Evolutionary conservation across 2,329 filamentous ascomycete species (phyloP).

Genomic region (Cladosporium sp.): DNA sequence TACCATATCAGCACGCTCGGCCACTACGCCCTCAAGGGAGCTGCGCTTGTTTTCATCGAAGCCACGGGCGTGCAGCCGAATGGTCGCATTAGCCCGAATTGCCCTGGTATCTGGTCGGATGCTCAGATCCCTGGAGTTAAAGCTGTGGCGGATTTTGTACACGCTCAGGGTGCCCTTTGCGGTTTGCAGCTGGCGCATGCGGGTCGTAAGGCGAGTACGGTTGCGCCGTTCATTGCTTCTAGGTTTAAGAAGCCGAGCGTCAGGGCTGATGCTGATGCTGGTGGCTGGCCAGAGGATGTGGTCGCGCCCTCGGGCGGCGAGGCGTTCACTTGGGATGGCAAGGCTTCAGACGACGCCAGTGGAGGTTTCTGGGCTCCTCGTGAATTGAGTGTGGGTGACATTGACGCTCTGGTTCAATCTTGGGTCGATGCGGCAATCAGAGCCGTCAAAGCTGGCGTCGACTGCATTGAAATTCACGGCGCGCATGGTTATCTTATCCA

Average conservation of each 20-base stretch:
- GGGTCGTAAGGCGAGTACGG: slow-evolving; percentile 57
- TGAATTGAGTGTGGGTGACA: slow-evolving; percentile 53
- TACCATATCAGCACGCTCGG: slow-evolving; percentile 82
- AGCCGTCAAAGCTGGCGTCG: slow-evolving; percentile 58
- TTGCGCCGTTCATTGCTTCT: slow-evolving; percentile 55
- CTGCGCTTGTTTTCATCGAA: slow-evolving; percentile 70
- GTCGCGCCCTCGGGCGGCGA: slow-evolving; percentile 49
- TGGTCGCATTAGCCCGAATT: slow-evolving; percentile 76
- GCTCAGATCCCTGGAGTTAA: slow-evolving; percentile 69
- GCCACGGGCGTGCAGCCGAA: slow-evolving; percentile 72
- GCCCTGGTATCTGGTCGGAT: slow-evolving; percentile 77
- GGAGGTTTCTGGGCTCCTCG: slow-evolving; percentile 35
- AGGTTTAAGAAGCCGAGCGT: slow-evolving; percentile 39
- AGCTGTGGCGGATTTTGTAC: slow-evolving; percentile 69
- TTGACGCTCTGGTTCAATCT: slow-evolving; percentile 57
- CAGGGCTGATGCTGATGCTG: slow-evolving; percentile 45
- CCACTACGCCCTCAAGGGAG: slow-evolving; percentile 69
- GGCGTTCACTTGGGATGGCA: slow-evolving; percentile 37
- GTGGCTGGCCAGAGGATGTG: slow-evolving; percentile 51
- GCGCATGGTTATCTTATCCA: slow-evolving; percentile 76
- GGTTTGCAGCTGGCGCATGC: slow-evolving; percentile 79
- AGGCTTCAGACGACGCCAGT: slow-evolving; percentile 22
- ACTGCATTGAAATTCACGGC: slow-evolving; percentile 73
- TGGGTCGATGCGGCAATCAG: slow-evolving; percentile 59
- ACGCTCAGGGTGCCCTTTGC: slow-evolving; percentile 69